These are phyloP conservation scores for Pelargonium myrrhifolium DNA, from an alignment of 441 rosid genomes.

Conservation along the genomic window DNA sequence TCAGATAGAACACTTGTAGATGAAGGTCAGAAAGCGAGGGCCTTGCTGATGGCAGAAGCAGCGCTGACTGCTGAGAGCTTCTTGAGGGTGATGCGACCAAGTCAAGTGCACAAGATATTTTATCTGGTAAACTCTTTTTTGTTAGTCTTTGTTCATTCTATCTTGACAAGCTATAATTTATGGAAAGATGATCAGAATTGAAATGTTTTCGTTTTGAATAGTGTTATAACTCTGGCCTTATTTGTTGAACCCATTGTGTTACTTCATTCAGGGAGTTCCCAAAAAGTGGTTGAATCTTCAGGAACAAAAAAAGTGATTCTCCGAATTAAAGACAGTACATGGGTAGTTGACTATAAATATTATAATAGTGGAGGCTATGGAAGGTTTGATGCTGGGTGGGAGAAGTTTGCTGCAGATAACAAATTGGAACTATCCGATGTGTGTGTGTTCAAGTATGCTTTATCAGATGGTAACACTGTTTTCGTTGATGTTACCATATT, in stretches of 20 bases:
- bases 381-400: not conserved
- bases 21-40: conserved; percentile 4
- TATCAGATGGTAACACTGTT: not conserved
- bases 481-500: not conserved
- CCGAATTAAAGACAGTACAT: not conserved
- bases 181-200: not conserved
- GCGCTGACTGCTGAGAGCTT: not conserved
- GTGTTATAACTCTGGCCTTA: not conserved
- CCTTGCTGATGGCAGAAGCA: not conserved
- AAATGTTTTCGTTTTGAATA: not conserved
- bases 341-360: not conserved
- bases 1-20: not conserved
- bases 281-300: not conserved
- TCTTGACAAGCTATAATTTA: not conserved
- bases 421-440: not conserved
- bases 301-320: not conserved
- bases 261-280: not conserved
- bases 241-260: not conserved
- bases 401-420: not conserved
- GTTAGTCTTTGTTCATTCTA: not conserved
- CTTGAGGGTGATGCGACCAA: not conserved
- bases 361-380: not conserved
- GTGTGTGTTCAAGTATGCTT: not conserved
- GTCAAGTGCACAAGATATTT: not conserved
- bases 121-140: not conserved